phyloP scores from a whole-genome alignment of 139 green algal species.

The Limnomonas spitsbergensis region DNA sequence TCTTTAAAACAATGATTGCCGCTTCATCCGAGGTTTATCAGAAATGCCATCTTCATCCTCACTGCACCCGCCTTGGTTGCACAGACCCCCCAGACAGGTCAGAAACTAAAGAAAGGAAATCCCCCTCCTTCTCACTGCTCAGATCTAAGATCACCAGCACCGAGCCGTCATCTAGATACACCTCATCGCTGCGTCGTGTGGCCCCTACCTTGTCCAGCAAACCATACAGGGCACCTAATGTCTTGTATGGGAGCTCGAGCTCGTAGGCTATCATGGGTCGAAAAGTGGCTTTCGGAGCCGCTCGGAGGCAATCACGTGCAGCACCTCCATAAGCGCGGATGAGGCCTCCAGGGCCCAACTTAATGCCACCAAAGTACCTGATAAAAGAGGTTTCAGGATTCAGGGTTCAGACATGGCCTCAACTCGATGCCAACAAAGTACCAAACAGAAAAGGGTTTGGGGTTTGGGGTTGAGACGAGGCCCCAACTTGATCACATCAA shows the following conservation, averaged over 20 bases:
- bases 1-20: no score
- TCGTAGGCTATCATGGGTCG: neutral
- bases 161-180: constrained; percentile 27
- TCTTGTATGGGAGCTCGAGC: neutral
- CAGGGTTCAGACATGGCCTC: no score
- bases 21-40: no score
- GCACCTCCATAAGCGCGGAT: constrained; percentile 72
- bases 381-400: neutral
- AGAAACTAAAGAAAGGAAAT: constrained; percentile 20
- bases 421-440: no score
- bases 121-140: neutral
- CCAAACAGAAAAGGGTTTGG: neutral
- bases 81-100: constrained; percentile 38
- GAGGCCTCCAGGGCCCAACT: constrained; percentile 83
- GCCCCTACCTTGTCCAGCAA: constrained; percentile 33
- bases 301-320: constrained; percentile 63
- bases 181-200: constrained; percentile 23
- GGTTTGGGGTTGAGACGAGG: no score
- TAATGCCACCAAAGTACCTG: constrained; percentile 82
- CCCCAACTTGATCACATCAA: no score
- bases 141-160: neutral
- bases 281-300: constrained; percentile 45
- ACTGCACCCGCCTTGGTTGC: no score
- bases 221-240: constrained; percentile 41
- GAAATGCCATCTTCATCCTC: no score